Evolutionary conservation across 2,329 filamentous ascomycete genomes (phyloP).

Genomic region (Trichoderma sp.): DNA sequence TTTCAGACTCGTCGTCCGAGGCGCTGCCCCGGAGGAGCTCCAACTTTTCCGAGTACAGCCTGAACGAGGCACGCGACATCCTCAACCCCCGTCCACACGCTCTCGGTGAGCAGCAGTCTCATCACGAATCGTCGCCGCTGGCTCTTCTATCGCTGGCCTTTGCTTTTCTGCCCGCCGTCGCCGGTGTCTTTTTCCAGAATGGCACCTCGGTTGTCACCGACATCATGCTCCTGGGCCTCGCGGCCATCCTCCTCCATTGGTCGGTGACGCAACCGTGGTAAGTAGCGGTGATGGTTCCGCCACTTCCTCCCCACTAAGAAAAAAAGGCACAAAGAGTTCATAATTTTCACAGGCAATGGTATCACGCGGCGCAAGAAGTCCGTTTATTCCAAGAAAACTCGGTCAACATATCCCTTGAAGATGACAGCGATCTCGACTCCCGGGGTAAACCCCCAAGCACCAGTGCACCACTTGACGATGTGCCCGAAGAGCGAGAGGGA

Average conservation of each 20-base stretch:
- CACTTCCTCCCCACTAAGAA: neutral
- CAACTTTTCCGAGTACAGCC: conserved; percentile 74
- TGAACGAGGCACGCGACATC: conserved; percentile 71
- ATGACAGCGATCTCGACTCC: conserved; percentile 49
- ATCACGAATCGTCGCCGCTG: conserved; percentile 67
- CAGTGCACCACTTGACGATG: conserved; percentile 44
- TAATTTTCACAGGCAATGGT: conserved; percentile 65
- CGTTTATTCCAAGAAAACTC: conserved; percentile 55
- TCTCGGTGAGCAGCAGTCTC: conserved; percentile 42
- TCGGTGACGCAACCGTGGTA: conserved; percentile 89
- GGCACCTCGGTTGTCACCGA: conserved; percentile 85
- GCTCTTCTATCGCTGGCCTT: conserved; percentile 81
- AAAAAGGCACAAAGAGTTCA: neutral
- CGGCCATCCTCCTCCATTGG: conserved; percentile 89
- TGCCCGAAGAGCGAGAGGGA: conserved; percentile 50
- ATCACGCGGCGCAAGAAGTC: conserved; percentile 69
- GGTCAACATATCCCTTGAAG: conserved; percentile 48
- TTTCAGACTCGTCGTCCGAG: conserved; percentile 38
- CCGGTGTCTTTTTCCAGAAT: conserved; percentile 81
- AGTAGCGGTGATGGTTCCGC: conserved; percentile 33
- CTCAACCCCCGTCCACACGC: conserved; percentile 55
- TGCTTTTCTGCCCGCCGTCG: conserved; percentile 83
- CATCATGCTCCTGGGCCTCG: conserved; percentile 76
- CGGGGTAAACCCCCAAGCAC: conserved; percentile 30
- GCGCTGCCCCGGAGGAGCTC: conserved; percentile 68